phyloP scores from a whole-genome alignment of 2,329 filamentous ascomycete genomes.

The Fusarium pseudocircinatum region DNA sequence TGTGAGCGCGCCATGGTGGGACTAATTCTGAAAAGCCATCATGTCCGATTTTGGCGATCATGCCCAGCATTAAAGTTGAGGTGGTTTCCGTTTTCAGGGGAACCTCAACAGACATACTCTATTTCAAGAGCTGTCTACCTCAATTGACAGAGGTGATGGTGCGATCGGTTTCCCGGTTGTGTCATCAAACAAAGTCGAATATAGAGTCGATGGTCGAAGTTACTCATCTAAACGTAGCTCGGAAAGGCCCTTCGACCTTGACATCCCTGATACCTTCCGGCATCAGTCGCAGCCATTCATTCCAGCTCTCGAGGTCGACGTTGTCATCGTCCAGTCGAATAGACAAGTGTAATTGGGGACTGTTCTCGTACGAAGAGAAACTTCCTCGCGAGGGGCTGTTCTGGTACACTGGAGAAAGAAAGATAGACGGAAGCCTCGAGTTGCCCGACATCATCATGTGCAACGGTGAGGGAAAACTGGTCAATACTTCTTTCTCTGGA shows the following conservation, averaged over 20 bases:
- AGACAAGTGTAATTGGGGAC: constrained; percentile 60
- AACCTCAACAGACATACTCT: constrained; percentile 10
- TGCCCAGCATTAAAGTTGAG: constrained; percentile 2
- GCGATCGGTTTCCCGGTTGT: not conserved
- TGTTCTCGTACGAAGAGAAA: constrained; percentile 54
- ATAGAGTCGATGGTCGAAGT: not conserved
- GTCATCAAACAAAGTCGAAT: constrained; percentile 3
- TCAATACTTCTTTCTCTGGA: constrained; percentile 57
- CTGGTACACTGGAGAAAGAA: constrained; percentile 61
- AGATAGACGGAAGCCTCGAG: constrained; percentile 64
- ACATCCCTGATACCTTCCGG: constrained; percentile 66
- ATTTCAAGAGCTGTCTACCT: constrained; percentile 9
- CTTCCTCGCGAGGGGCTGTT: constrained; percentile 51
- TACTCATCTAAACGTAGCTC: constrained; percentile 42
- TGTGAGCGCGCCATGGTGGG: constrained; percentile 1
- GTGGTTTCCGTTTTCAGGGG: constrained; percentile 30
- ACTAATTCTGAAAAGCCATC: constrained; percentile 2
- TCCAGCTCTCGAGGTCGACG: constrained; percentile 63
- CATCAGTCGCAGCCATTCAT: constrained; percentile 67
- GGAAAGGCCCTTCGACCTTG: constrained; percentile 63
- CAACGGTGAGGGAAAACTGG: constrained; percentile 63
- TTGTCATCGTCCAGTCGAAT: constrained; percentile 62
- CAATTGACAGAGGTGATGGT: constrained; percentile 15
- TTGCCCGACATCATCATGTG: constrained; percentile 66
- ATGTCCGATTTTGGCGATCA: not conserved